These are phyloP conservation scores for Tolypocladium ovalisporum DNA, from an alignment of 2,329 filamentous ascomycete species.

Conservation along the genomic window DNA sequence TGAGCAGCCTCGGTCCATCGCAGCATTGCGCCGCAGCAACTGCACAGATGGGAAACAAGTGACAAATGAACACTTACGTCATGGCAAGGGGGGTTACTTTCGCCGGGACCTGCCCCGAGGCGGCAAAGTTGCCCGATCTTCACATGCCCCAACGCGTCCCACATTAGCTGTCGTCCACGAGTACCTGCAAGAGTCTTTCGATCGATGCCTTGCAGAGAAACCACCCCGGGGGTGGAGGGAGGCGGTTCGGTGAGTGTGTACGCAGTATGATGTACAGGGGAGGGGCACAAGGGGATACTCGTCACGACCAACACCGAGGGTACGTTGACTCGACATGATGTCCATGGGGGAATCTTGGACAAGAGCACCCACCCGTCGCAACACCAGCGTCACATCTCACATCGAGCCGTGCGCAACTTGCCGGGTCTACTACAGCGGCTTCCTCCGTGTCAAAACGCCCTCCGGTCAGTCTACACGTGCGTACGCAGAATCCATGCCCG, in stretches of 20 bases:
- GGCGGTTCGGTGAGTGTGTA: neutral
- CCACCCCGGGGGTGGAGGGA: too few species aligned
- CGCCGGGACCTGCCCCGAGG: neutral
- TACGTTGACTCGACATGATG: neutral
- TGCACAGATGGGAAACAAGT: neutral
- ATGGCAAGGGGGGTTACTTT: neutral
- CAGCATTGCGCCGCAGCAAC: neutral
- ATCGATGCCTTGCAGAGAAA: neutral
- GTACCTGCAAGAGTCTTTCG: too few species aligned
- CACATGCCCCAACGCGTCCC: neutral
- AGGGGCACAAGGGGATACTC: too few species aligned
- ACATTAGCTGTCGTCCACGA: neutral
- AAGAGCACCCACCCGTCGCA: neutral
- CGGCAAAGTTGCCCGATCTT: neutral
- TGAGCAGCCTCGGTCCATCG: neutral
- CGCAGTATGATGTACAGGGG: neutral
- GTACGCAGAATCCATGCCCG: neutral
- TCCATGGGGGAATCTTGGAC: neutral
- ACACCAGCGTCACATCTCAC: neutral
- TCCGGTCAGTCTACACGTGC: neutral
- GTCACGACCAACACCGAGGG: too few species aligned
- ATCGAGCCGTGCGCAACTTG: neutral
- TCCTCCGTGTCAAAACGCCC: neutral
- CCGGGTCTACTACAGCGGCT: neutral
- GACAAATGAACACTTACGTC: neutral